A percentile compares a stretch with the other conserved stretches of the same genome.
Conservation (phyloP, 306 rosid species). For the Cucumis hystrix region DNA sequence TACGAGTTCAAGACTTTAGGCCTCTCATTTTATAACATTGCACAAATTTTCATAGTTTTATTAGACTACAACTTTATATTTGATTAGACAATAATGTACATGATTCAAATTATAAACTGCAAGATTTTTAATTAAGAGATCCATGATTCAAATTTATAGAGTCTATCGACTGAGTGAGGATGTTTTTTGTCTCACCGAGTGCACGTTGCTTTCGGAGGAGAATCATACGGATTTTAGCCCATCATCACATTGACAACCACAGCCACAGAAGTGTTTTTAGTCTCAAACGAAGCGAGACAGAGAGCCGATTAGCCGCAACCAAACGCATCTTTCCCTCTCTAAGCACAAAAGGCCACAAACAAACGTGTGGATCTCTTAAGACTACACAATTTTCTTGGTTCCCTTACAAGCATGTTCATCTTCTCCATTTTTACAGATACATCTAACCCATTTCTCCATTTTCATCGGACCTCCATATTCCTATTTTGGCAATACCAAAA, state of each 20-base stretch:
- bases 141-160: too few species aligned
- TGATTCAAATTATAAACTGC: too few species aligned
- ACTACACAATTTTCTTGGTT: not conserved
- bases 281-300: not conserved
- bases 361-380: slow-evolving; percentile 8
- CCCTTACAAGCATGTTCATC: slow-evolving; percentile 17
- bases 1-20: too few species aligned
- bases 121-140: too few species aligned
- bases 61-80: too few species aligned
- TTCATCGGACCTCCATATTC: slow-evolving; percentile 13
- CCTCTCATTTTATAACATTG: too few species aligned
- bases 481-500: not conserved
- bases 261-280: not conserved
- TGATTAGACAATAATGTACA: too few species aligned
- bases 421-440: slow-evolving; percentile 18
- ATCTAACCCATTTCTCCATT: slow-evolving; percentile 13
- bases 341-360: slow-evolving; percentile 1
- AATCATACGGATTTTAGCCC: not conserved
- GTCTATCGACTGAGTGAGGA: too few species aligned
- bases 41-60: too few species aligned
- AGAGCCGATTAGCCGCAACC: not conserved
- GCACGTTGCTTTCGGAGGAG: not conserved
- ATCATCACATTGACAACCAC: not conserved
- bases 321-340: not conserved
- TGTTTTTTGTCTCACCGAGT: not conserved